A percentile compares a stretch with the other conserved stretches of the same genome.
Evolutionary conservation across 1,139 yeast genomes (phyloP).

Genomic region (Debaryomycetaceae sp.): DNA sequence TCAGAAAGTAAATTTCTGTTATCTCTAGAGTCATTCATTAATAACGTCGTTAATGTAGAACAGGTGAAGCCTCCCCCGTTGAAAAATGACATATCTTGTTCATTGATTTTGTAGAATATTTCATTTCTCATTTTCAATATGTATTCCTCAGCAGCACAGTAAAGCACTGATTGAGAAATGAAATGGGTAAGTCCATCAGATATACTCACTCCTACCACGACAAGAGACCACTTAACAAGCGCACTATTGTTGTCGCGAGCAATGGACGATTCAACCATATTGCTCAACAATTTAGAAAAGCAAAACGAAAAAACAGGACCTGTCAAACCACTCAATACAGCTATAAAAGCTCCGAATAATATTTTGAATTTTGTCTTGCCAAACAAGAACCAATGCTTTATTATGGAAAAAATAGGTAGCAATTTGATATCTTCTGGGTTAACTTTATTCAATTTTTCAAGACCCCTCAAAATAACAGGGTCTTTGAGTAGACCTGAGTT

Average conservation of each 20-base stretch:
- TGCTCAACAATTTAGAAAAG: slow-evolving; percentile 64
- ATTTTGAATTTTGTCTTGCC: slow-evolving; percentile 36
- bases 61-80: slow-evolving; percentile 35
- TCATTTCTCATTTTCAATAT: slow-evolving; percentile 50
- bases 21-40: slow-evolving; percentile 81
- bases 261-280: slow-evolving; percentile 46
- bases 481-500: slow-evolving; percentile 5
- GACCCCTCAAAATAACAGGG: slow-evolving; percentile 23
- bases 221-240: slow-evolving; percentile 62
- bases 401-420: slow-evolving; percentile 29
- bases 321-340: slow-evolving; percentile 57
- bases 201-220: slow-evolving; percentile 58
- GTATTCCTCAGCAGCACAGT: slow-evolving; percentile 68
- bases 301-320: slow-evolving; percentile 79
- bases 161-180: slow-evolving; percentile 47
- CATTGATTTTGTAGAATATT: slow-evolving; percentile 47
- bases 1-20: slow-evolving; percentile 61
- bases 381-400: slow-evolving; percentile 30
- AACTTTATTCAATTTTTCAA: slow-evolving; percentile 14
- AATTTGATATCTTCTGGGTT: slow-evolving; percentile 9
- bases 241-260: slow-evolving; percentile 19
- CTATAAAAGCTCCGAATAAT: slow-evolving; percentile 48
- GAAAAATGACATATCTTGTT: slow-evolving; percentile 59
- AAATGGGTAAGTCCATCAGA: slow-evolving; percentile 60
- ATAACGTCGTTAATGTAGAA: slow-evolving; percentile 59